Evolutionary conservation across 257 asterid species (phyloP).

Genomic region (Eustoma russellianum): DNA sequence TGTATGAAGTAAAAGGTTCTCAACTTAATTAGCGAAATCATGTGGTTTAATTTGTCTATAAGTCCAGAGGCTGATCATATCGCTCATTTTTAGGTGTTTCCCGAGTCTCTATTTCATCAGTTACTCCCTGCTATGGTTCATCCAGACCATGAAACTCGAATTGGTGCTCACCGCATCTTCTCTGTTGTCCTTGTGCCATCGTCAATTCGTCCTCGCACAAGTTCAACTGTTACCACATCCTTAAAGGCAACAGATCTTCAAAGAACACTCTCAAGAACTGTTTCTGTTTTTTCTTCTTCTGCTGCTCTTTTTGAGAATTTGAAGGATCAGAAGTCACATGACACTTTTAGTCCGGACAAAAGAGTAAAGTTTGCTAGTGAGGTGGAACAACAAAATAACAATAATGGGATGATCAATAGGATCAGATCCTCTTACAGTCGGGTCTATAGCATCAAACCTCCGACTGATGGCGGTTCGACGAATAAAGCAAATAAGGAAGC

Average conservation of each 20-base stretch:
- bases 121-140: constrained; percentile 87
- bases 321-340: constrained; percentile 35
- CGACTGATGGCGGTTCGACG: constrained; percentile 23
- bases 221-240: constrained; percentile 19
- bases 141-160: constrained; percentile 77
- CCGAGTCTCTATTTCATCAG: constrained; percentile 90
- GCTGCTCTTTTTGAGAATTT: constrained; percentile 80
- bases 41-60: neutral
- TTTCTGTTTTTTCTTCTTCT: constrained; percentile 87
- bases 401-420: constrained; percentile 45
- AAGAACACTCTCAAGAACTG: constrained; percentile 80
- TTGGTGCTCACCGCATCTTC: constrained; percentile 85
- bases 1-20: neutral
- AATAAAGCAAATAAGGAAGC: constrained; percentile 20
- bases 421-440: constrained; percentile 68
- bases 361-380: no score
- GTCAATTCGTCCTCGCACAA: constrained; percentile 47
- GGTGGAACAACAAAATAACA: constrained; percentile 26
- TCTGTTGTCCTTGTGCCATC: constrained; percentile 91
- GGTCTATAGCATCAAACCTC: constrained; percentile 42
- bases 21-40: neutral
- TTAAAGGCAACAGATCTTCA: constrained; percentile 39
- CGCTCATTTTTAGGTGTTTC: constrained; percentile 51
- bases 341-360: constrained; percentile 22
- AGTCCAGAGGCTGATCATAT: neutral